Evolutionary conservation across 352 stramenopile species (phyloP).

Genomic region (Aphanomyces astaci): DNA sequence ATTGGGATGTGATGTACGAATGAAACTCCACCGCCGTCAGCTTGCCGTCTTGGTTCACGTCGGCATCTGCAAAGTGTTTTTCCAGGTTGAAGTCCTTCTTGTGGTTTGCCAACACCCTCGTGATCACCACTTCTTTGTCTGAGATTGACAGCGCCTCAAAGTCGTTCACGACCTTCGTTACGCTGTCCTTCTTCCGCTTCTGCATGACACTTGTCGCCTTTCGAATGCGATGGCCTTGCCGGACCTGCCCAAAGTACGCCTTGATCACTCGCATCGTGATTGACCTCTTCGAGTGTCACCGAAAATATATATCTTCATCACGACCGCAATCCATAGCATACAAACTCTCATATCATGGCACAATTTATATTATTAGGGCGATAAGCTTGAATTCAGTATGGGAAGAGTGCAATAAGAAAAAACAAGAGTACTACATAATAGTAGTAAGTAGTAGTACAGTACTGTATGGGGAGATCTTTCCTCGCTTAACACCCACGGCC

Average conservation of each 20-base stretch:
- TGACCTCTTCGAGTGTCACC: background rate
- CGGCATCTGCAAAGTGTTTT: slow-evolving; percentile 51
- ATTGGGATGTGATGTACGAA: slow-evolving; percentile 53
- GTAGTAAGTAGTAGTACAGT: no score
- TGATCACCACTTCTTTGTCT: slow-evolving; percentile 45
- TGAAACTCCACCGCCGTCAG: slow-evolving; percentile 60
- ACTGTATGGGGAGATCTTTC: no score
- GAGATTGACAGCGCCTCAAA: slow-evolving; percentile 55
- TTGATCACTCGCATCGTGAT: slow-evolving; percentile 7
- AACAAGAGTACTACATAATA: no score
- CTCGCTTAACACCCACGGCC: no score
- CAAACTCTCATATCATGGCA: background rate
- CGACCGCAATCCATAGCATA: background rate
- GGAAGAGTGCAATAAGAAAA: no score
- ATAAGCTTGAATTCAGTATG: no score
- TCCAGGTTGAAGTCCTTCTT: slow-evolving; percentile 48
- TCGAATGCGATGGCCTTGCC: background rate
- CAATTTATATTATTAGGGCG: no score
- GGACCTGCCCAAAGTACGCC: slow-evolving; percentile 6
- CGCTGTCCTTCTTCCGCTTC: slow-evolving; percentile 2
- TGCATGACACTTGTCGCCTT: background rate
- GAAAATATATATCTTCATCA: no score
- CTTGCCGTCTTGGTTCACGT: slow-evolving; percentile 60
- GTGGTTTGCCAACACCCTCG: slow-evolving; percentile 36
- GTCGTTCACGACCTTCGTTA: slow-evolving; percentile 35